Base-by-base conservation (phyloP, 805 yeast species). In the Alloascoidea africana region DNA sequence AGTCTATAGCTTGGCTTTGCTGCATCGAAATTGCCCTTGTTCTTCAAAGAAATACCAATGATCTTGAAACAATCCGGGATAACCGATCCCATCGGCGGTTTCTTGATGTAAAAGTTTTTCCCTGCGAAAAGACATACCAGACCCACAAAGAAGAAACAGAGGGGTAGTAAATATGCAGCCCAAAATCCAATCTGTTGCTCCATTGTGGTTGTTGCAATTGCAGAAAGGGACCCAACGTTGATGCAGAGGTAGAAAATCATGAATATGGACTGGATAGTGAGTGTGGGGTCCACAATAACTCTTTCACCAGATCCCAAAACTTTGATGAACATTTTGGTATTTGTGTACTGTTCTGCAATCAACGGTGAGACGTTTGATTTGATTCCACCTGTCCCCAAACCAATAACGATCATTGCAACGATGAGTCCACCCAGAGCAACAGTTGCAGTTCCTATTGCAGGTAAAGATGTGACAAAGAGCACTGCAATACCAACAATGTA, bases 351-450 rank as follows among this genome's bases (percentile, higher is more conserved):
- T 49, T 77, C 82, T 35, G 85, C 87, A 52, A 82, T 73, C 52
- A 82, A 63, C 14, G 81, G 79, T 3, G 85, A 71, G 18, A 81
- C 73, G 48, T 81, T 80, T 32, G 86, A 66, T 54, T 82, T 82
- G 53, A 82, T 81, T 47, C 85, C 78, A 50, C 91, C 91, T 18
- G 91, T 76, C 33, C 85, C 89, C 32, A 78, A 47, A 46, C 89
- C 89, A 47, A 82, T 70, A 38, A 73, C 55, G 41, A 73, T 56
- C 56, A 74, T 66, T 18, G 73, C 66, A 34, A 63, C 61, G 37
- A 70, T 52, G 41, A 73, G 71, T 33, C 87, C 87, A 44, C 76
- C 85, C 39, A 73, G 53, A 18, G 73, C 68, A 32, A 42, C 40
- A 3, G 16, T 34, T 16, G 61, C 60, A 34, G 56, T 56, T 17